These are phyloP conservation scores for Sorghum bicolor DNA, from an alignment of 176 grass and related monocot genomes.

Conservation along the genomic window Sorghum_bicolor_NCBIv3 NC_012871.2:14359501-14360000, in stretches of 20 bases:
- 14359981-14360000: neutral
- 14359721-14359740: constrained; percentile 79
- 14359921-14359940: constrained; percentile 13
- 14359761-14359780: constrained; percentile 27
- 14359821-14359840: neutral
- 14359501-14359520: constrained; percentile 61
- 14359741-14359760: constrained; percentile 57
- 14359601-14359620: constrained; percentile 70
- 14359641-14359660: neutral
- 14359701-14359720: constrained; percentile 52
- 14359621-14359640: constrained; percentile 28
- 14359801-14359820: constrained; percentile 41
- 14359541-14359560: constrained; percentile 62
- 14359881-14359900: neutral
- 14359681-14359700: constrained; percentile 41
- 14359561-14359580: constrained; percentile 91
- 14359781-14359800: constrained; percentile 33
- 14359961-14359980: neutral
- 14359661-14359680: constrained; percentile 22
- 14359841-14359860: neutral
- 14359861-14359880: neutral
- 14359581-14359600: constrained; percentile 61
- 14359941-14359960: neutral
- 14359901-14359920: neutral
- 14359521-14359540: constrained; percentile 50